These are phyloP conservation scores for Chionographis japonica DNA, from an alignment of 106 monocot genomes.

Conservation along the genomic window DNA sequence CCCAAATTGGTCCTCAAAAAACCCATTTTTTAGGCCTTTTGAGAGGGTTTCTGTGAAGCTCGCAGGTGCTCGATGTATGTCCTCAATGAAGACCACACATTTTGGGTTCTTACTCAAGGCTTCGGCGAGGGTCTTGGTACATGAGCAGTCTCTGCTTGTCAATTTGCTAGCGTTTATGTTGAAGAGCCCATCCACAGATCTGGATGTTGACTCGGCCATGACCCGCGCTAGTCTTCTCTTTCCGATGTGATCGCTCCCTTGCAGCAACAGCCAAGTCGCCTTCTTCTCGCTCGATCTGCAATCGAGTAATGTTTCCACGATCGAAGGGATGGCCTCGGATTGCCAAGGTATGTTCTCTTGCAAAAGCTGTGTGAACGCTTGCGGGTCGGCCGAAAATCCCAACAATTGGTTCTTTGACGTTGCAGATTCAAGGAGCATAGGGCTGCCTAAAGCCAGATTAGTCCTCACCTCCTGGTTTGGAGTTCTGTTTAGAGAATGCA, in stretches of 20 bases:
- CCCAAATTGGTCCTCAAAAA: conserved; percentile 18
- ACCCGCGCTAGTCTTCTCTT: conserved; percentile 52
- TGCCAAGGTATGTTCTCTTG: conserved; percentile 84
- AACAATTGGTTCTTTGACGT: conserved; percentile 23
- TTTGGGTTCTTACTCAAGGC: conserved; percentile 25
- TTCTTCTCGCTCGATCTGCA: conserved; percentile 11
- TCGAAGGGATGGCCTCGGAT: conserved; percentile 37
- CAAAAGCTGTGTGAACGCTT: conserved; percentile 33
- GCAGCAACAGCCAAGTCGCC: conserved; percentile 42
- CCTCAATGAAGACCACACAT: conserved; percentile 49
- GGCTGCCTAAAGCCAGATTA: conserved; percentile 40
- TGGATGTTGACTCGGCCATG: conserved; percentile 33
- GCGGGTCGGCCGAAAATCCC: conserved; percentile 2
- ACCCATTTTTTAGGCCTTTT: conserved; percentile 23
- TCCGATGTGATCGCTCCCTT: conserved; percentile 60
- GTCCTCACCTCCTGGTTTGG: conserved; percentile 26
- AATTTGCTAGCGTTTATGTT: conserved; percentile 24
- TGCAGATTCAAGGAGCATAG: conserved; percentile 48
- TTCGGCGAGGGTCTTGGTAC: conserved; percentile 16
- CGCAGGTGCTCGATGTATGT: conserved; percentile 23
- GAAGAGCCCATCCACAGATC: conserved; percentile 31
- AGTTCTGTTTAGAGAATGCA: not conserved
- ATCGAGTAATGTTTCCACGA: conserved; percentile 52
- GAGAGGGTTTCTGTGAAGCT: conserved; percentile 20
- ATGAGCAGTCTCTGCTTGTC: not conserved